phyloP scores from a whole-genome alignment of 2,329 filamentous ascomycete genomes.

The Pseudopithomyces maydicus region DNA sequence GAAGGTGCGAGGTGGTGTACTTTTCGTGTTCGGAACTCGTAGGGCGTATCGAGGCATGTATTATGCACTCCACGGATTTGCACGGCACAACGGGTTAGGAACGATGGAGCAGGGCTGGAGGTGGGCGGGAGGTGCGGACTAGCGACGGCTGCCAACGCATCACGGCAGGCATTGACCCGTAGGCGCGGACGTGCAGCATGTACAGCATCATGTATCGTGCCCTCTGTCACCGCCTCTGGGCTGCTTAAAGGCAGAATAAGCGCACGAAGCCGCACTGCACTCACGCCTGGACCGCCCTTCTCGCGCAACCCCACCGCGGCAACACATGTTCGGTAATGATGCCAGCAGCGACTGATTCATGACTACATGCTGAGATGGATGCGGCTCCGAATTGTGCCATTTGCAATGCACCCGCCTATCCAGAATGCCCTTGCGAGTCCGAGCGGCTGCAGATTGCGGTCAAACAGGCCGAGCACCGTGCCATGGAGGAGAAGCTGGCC shows the following conservation, averaged over 20 bases:
- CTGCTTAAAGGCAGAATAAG: slow-evolving; percentile 25
- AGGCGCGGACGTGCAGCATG: slow-evolving; percentile 27
- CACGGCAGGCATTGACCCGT: slow-evolving; percentile 34
- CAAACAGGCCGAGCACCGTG: slow-evolving; percentile 45
- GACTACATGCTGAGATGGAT: slow-evolving; percentile 40
- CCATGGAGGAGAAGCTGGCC: slow-evolving; percentile 42
- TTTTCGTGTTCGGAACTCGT: no score
- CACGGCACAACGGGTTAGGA: no score
- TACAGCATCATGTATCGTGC: slow-evolving; percentile 45
- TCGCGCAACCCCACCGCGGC: slow-evolving; percentile 5
- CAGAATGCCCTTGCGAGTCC: slow-evolving; percentile 47
- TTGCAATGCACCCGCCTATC: slow-evolving; percentile 45
- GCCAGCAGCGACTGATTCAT: slow-evolving; percentile 28
- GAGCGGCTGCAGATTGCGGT: slow-evolving; percentile 47
- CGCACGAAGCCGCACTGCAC: slow-evolving; percentile 16
- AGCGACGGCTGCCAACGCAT: slow-evolving; percentile 44
- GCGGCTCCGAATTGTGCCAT: slow-evolving; percentile 47
- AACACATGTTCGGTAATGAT: slow-evolving; percentile 28
- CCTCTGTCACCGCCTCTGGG: slow-evolving; percentile 43
- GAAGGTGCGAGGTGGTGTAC: no score
- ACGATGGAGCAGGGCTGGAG: no score
- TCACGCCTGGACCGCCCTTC: slow-evolving; percentile 11
- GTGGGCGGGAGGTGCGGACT: slow-evolving; percentile 6
- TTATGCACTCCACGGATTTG: no score
- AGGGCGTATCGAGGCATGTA: no score